A percentile compares a stretch with the other conserved stretches of the same genome.
These are phyloP conservation scores for Podosphaera xanthii DNA, from an alignment of 2,329 filamentous ascomycete genomes.

Conservation along the genomic window DNA sequence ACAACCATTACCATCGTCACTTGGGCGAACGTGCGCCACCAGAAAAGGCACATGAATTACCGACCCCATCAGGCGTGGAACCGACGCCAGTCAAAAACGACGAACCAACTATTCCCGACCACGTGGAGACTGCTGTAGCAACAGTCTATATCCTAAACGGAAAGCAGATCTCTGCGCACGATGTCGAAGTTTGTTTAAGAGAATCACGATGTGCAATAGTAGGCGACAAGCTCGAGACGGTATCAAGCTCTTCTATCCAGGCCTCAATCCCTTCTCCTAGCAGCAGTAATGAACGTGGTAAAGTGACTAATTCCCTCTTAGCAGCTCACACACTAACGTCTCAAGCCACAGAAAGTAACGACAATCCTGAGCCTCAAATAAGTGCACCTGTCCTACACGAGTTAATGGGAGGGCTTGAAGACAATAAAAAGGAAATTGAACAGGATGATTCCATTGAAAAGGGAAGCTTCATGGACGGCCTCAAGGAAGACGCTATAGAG, in stretches of 20 bases:
- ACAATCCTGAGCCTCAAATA: too few relatives aligned
- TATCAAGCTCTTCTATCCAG: constrained; percentile 15
- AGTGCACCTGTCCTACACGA: too few relatives aligned
- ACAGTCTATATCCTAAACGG: constrained; percentile 52
- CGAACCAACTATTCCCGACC: constrained; percentile 16
- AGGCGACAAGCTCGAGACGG: constrained; percentile 24
- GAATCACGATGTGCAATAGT: constrained; percentile 47
- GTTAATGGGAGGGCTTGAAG: too few relatives aligned
- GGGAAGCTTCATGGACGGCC: constrained; percentile 1
- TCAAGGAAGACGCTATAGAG: constrained; percentile 3
- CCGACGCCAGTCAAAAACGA: constrained; percentile 22
- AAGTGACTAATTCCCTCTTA: too few relatives aligned
- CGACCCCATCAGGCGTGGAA: too few relatives aligned
- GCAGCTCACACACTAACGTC: too few relatives aligned
- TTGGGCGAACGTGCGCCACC: constrained; percentile 29
- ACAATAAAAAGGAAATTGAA: too few relatives aligned
- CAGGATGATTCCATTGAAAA: too few relatives aligned
- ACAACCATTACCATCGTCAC: constrained; percentile 34
- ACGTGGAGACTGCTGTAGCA: constrained; percentile 34
- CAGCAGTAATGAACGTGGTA: background rate
- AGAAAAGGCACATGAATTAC: too few relatives aligned
- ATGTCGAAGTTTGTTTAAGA: constrained; percentile 49
- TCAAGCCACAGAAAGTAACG: too few relatives aligned
- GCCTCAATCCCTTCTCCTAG: constrained; percentile 15
- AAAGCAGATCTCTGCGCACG: constrained; percentile 30